A percentile compares a stretch with the other conserved stretches of the same genome.
Conservation (phyloP, 2,329 filamentous ascomycete species). For the Phyllosticta citrichinensis region DNA sequence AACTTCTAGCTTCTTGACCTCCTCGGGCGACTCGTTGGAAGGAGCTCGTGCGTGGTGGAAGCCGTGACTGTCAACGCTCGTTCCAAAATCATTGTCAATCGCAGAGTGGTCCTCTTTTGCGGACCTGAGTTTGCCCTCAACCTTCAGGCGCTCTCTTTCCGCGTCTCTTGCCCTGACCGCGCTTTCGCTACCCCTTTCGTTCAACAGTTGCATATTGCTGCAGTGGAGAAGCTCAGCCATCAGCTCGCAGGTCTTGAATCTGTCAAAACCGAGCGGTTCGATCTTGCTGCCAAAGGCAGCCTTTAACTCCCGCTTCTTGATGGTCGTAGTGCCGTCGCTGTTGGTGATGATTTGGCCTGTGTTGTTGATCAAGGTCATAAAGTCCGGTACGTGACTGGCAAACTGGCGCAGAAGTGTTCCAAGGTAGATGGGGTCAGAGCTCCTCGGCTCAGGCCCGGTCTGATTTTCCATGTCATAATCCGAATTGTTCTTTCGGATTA, state of each 20-base stretch:
- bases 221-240: slow-evolving; percentile 97
- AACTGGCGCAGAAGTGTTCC: slow-evolving; percentile 84
- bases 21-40: slow-evolving; percentile 48
- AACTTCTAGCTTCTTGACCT: slow-evolving; percentile 61
- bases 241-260: slow-evolving; percentile 97
- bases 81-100: slow-evolving; percentile 41
- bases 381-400: slow-evolving; percentile 81
- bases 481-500: slow-evolving; percentile 98
- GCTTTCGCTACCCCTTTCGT: slow-evolving; percentile 81
- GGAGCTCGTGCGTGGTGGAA: slow-evolving; percentile 41
- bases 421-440: slow-evolving; percentile 92
- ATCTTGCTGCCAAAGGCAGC: slow-evolving; percentile 87
- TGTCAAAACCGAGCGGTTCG: slow-evolving; percentile 89
- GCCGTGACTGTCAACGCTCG: slow-evolving; percentile 42
- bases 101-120: slow-evolving; percentile 42
- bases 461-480: slow-evolving; percentile 94
- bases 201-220: slow-evolving; percentile 95
- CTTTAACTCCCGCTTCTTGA: slow-evolving; percentile 63
- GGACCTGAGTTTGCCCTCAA: slow-evolving; percentile 62
- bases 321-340: slow-evolving; percentile 47
- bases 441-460: slow-evolving; percentile 65
- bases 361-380: slow-evolving; percentile 83
- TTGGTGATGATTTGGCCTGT: slow-evolving; percentile 49
- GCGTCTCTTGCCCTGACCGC: slow-evolving; percentile 70
- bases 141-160: slow-evolving; percentile 70